Base-by-base conservation (phyloP, 116 monocot species). In the Trichopus zeylanicus region DNA sequence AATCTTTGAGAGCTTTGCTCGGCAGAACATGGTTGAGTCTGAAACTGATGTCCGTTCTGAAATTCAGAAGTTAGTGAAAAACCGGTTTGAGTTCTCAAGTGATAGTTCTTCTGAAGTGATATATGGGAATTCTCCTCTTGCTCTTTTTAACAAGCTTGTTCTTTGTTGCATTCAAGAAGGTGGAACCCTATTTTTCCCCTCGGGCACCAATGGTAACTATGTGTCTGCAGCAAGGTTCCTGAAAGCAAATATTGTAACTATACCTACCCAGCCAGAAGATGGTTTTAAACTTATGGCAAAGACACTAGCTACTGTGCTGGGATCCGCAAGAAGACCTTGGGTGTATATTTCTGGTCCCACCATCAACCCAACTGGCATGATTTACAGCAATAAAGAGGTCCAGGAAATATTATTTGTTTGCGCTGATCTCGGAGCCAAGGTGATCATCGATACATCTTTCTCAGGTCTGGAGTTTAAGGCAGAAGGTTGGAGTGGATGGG, bases 1-100 rank as follows among this genome's bases (percentile, higher is more conserved):
- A 46, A 80, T 93, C 38, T 89, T 93, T 69, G 93, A 93, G 71
- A 83, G 85, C 64, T 93, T 89, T 73, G 93, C 75, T 12, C 85
- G 89, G 51, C 93, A 93, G 61, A 93, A 89, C 58, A 76, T 93
- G 62, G 56, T 52, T n/a, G 93, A 93, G 25, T 68, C 82, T 52
- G 93, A 93, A 75, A 86, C 80, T 42, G 93, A 93, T 80, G 71
- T 93, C 6, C 64, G 51, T 6, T 52, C 56, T 38, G 82, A 70
- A 62, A 85, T 93, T 38, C 71, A 77, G 32, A 61, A 73, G 48
- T 63, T 85, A 10, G 55, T 93, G 0, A 73, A 51, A 56, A 70
- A 54, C 32, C 63, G 52, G 23, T 85, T 75, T 67, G 82, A 79
- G 8, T 78, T 79, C 35, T 47, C 69, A 37, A 63, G 39, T 60